Percentiles rank a stretch among this genome's conserved stretches.
phyloP scores from a whole-genome alignment of 257 asterid species.

The Nicotiana paniculata region DNA sequence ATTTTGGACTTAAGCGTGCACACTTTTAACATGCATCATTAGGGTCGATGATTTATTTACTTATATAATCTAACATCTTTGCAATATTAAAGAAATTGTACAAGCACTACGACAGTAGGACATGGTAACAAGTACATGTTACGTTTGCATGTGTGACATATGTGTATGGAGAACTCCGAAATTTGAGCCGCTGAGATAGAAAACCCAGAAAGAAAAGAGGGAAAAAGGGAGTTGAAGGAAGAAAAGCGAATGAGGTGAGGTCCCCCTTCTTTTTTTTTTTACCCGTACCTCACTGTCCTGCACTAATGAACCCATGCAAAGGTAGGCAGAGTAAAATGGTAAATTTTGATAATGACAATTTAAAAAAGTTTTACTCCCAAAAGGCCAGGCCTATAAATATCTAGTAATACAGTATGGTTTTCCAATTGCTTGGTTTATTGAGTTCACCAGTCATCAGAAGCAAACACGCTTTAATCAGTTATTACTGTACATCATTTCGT shows the following conservation, averaged over 20 bases:
- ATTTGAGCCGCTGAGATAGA: background rate
- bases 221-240: background rate
- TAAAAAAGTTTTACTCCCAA: background rate
- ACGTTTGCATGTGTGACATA: constrained; percentile 8
- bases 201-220: background rate
- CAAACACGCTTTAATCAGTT: background rate
- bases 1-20: too few species aligned
- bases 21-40: too few species aligned
- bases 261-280: background rate
- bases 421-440: background rate
- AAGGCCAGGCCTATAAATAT: background rate
- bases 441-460: background rate
- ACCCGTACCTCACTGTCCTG: constrained; percentile 5
- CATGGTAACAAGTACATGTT: constrained; percentile 1
- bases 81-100: background rate
- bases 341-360: background rate
- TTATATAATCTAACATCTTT: too few species aligned
- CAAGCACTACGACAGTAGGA: background rate
- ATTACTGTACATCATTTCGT: background rate
- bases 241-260: background rate
- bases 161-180: constrained; percentile 4
- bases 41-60: too few species aligned
- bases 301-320: background rate
- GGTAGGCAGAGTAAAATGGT: background rate
- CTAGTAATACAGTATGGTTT: background rate